Conservation (phyloP, 2,329 filamentous ascomycete genomes). For the Aspergillus aculeatinus region DNA sequence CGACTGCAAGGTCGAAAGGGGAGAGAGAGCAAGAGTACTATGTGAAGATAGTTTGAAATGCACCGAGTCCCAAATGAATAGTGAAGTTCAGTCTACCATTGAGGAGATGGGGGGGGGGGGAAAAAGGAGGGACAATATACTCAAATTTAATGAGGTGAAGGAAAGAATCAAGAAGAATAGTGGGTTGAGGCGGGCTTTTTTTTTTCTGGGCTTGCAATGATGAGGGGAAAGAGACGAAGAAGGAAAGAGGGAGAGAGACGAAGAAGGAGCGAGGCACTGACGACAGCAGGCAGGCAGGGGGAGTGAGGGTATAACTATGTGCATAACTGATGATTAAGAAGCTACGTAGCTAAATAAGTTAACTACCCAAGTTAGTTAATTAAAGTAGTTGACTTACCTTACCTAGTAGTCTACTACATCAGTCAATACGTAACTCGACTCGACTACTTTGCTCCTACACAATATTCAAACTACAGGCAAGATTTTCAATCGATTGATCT, state of each 20-base stretch:
- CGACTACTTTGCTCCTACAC: too few species aligned
- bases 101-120: background rate
- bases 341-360: too few species aligned
- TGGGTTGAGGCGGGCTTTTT: background rate
- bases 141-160: background rate
- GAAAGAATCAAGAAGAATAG: background rate
- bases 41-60: background rate
- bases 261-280: slow-evolving; percentile 3
- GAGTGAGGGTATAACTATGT: background rate
- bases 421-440: background rate
- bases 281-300: slow-evolving; percentile 3
- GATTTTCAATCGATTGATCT: too few species aligned
- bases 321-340: background rate
- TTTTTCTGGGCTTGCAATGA: background rate
- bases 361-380: too few species aligned
- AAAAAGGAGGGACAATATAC: background rate
- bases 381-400: too few species aligned
- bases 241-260: background rate
- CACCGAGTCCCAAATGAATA: background rate
- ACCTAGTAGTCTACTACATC: background rate
- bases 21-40: background rate
- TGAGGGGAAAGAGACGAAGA: background rate
- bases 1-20: background rate
- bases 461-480: too few species aligned
- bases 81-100: background rate